Evolutionary conservation across 75 land plant genomes (phyloP).

Genomic region (Sequoiadendron giganteum): DNA sequence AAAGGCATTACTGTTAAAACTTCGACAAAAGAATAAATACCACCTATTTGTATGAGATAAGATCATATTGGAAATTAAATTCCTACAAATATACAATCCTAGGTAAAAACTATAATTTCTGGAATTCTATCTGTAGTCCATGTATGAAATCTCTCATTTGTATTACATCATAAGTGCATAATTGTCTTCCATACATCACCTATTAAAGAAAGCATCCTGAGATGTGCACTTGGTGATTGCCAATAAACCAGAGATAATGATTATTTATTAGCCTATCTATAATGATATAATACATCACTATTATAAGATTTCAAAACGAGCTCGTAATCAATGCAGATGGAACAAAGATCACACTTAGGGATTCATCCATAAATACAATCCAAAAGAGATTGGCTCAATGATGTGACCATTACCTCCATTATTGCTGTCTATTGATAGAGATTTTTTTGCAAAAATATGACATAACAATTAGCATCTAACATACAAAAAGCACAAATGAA

Average conservation of each 20-base stretch:
- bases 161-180: not conserved
- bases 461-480: not conserved
- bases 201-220: not conserved
- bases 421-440: not conserved
- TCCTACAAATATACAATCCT: not conserved
- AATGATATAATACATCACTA: not conserved
- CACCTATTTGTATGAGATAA: not conserved
- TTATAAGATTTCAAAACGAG: not conserved
- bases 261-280: not conserved
- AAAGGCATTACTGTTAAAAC: not conserved
- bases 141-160: not conserved
- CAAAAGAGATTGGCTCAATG: not conserved
- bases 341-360: not conserved
- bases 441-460: not conserved
- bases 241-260: not conserved
- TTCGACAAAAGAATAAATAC: not conserved
- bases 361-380: not conserved
- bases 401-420: not conserved
- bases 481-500: not conserved
- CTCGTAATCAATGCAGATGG: not conserved
- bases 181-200: not conserved
- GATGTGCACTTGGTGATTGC: not conserved
- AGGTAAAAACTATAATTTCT: not conserved
- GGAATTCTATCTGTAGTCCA: not conserved
- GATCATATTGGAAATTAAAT: not conserved